Base-by-base conservation (phyloP, 2,329 filamentous ascomycete genomes). In the Ophiostoma sp. region DNA sequence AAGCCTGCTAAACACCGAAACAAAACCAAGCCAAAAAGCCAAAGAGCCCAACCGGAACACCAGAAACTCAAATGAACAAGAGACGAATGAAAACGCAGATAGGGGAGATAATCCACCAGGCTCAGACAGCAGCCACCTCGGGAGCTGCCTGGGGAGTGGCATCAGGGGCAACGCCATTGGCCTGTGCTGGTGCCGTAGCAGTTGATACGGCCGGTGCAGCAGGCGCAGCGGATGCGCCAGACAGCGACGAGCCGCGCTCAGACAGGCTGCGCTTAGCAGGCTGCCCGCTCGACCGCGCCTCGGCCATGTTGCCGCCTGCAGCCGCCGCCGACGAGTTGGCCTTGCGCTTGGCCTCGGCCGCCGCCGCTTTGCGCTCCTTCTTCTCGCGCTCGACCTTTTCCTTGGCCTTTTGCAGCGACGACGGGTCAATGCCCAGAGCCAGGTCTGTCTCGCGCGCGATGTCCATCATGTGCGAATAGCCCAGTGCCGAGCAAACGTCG, bases 371-470 rank as follows among this genome's bases (percentile, higher is more conserved):
- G 52, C 67, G 66, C 67, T 69, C 36, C 39, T 52, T 52, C 67
- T 70, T 70, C 44, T 67, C 48, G 23, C 64, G 67, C 70, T 73
- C 71, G 20, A 66, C 36, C 31, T 72, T 62, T 68, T 72, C 78
- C 62, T 80, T 79, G 64, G 80, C 81, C 70, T 81, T 83, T 67
- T 81, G 80, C 68, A 73, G 68, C 20, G 70, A 54, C 8, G n/a
- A 66, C 10, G 83, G 81, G 70, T 86, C 83, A 69, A 92, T 82
- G 20, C 85, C 87, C 17, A 92, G 80, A 41, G 83, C 81, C 69
- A 83, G 78, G 76, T 97, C 94, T 4, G 89, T 82, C 7, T 86
- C 85, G 64, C 82, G 82, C 0, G 94, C 94, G 72, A 82, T 79
- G 41, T 87, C 85, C 27, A 87, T 76, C 64, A 96, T 79, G 41